Evolutionary conservation across 257 asterid species (phyloP), one percentile per base, ranked within the genome.

Genomic region (Lycium barbarum): DNA sequence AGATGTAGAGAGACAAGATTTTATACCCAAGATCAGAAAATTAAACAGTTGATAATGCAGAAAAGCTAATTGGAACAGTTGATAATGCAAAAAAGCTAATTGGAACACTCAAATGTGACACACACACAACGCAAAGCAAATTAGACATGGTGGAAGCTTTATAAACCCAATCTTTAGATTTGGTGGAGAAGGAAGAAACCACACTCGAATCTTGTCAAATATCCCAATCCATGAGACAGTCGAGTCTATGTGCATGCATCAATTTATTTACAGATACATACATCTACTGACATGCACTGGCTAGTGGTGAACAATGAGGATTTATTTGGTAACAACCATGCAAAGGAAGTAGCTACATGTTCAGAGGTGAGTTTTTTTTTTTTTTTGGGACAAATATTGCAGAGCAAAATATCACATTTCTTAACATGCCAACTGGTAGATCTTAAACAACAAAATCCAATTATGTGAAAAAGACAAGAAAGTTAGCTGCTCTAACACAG

Each of bases 251-350:
- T 0, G 4, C 81, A 74, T 74, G 58, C 79, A 71, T 11, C 33
- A 0, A 38, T 70, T 71, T 71, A 36, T 71, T 40, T 36, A 67
- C 76, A 36, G 0, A 35, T 36, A 67, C 12, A 36, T 18, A 67
- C 51, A 67, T 67, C 76, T 67, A 67, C 20, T 35, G 76, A 36
- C 76, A 67, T 14, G 33, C 53, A 70, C 53, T 38, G 35, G 33
- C 79, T 40, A 70, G 54, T 38, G 79, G 79, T 70, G 33, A 70
- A 38, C 79, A 70, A 36, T 15, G 78, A 40, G 53, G 79, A 70
- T 38, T 70, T 70, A 17, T 8, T 70, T 73, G 58, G 40, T 7
- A 45, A 20, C 80, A 10, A 47, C 36, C 80, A 73, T 20, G 59
- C 80, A 73, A 73, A n/a, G 38, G 47, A 71, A 73, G 80, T 33